phyloP scores from a whole-genome alignment of 495 filamentous ascomycete genomes.

The Neurospora sublineolata region DNA sequence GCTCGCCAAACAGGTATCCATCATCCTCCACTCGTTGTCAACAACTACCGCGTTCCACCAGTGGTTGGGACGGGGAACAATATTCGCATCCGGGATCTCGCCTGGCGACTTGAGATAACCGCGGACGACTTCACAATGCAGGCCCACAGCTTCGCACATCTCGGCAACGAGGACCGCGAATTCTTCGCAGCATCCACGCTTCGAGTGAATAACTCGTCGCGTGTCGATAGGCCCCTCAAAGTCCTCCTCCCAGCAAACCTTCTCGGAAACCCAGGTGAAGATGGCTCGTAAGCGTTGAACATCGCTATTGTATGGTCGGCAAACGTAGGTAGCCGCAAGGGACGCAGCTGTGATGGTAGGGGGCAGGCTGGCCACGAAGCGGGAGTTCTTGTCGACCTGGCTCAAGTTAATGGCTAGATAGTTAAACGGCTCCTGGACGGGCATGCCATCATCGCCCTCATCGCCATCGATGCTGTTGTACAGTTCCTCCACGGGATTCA shows the following conservation, averaged over 20 bases:
- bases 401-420: conserved; percentile 67
- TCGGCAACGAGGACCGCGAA: conserved; percentile 79
- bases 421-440: conserved; percentile 72
- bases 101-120: conserved; percentile 89
- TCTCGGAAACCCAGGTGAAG: conserved; percentile 93
- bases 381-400: conserved; percentile 89
- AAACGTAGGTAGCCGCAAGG: conserved; percentile 84
- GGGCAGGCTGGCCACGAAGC: conserved; percentile 86
- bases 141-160: conserved; percentile 86
- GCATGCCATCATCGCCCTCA: conserved; percentile 73
- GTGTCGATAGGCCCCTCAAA: conserved; percentile 71
- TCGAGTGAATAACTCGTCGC: conserved; percentile 68
- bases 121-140: conserved; percentile 71
- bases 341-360: conserved; percentile 72
- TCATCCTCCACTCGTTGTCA: conserved; percentile 91
- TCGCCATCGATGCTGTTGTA: conserved; percentile 80
- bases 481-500: conserved; percentile 80
- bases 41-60: conserved; percentile 97
- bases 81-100: conserved; percentile 64
- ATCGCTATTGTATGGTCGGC: conserved; percentile 88
- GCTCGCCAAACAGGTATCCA: conserved; percentile 86
- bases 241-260: conserved; percentile 92
- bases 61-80: conserved; percentile 76
- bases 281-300: conserved; percentile 87
- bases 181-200: conserved; percentile 80